Percentiles rank a stretch among this genome's conserved stretches.
Conservation (phyloP, 1,284 basidiomycete species). For the Anthracocystis panici-leucophaei region DNA sequence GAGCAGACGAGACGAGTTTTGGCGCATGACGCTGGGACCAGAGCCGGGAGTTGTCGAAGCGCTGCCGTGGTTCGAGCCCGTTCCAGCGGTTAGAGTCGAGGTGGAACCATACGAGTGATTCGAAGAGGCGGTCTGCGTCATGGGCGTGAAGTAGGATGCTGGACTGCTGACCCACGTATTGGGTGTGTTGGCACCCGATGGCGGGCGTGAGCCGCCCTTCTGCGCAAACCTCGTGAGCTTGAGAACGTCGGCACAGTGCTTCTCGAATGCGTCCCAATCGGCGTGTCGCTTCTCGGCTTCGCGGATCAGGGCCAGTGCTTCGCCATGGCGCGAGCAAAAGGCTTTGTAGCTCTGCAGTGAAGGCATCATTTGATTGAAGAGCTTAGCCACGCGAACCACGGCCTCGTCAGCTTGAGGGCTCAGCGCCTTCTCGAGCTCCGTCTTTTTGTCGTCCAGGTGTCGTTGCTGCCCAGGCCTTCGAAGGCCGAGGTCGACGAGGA, state of each 20-base stretch:
- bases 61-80: constrained; percentile 23
- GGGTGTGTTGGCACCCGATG: constrained; percentile 43
- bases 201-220: constrained; percentile 30
- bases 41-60: constrained; percentile 25
- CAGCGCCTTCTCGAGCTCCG: constrained; percentile 45
- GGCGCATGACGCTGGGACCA: constrained; percentile 19
- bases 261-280: constrained; percentile 66
- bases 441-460: constrained; percentile 24
- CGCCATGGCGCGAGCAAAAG: constrained; percentile 67
- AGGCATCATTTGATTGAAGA: constrained; percentile 54
- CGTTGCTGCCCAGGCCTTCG: constrained; percentile 24
- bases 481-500: constrained; percentile 53
- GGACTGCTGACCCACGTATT: constrained; percentile 30
- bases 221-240: constrained; percentile 26
- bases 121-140: constrained; percentile 18
- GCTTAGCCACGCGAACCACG: constrained; percentile 41
- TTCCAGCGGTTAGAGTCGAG: constrained; percentile 21
- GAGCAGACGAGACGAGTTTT: constrained; percentile 53
- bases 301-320: constrained; percentile 63
- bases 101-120: constrained; percentile 22
- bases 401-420: constrained; percentile 56
- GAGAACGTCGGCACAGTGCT: constrained; percentile 59
- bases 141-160: constrained; percentile 40
- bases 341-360: constrained; percentile 55
- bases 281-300: constrained; percentile 62